Evolutionary conservation across 2,329 filamentous ascomycete species (phyloP).

Genomic region (Botrytis galanthina): DNA sequence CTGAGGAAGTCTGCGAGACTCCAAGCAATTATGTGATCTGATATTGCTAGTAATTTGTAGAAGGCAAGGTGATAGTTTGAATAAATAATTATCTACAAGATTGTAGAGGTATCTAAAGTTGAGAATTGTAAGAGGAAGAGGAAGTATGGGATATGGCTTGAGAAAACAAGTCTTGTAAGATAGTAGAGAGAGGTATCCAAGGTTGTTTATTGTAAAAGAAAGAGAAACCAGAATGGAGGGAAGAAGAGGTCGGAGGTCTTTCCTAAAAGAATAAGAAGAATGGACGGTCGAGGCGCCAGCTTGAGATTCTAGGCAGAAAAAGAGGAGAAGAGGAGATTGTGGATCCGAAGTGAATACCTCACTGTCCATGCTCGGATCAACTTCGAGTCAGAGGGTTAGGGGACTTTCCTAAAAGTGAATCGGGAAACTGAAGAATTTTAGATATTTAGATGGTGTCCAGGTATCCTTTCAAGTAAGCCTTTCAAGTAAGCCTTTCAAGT

Average conservation of each 20-base stretch:
- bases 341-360: background rate
- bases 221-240: background rate
- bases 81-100: background rate
- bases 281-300: background rate
- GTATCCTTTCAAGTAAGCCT: background rate
- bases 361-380: background rate
- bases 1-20: background rate
- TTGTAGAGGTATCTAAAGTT: background rate
- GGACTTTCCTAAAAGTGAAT: background rate
- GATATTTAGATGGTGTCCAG: background rate
- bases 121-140: background rate
- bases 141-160: background rate
- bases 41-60: background rate
- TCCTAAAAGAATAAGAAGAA: background rate
- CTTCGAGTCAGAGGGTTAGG: background rate
- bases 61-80: background rate
- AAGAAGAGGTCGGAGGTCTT: background rate
- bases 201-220: background rate
- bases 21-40: background rate
- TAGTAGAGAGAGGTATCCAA: background rate
- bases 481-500: no score
- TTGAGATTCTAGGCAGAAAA: background rate
- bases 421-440: background rate
- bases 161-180: background rate
- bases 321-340: background rate